These are phyloP conservation scores for Triticum monococcum DNA, from an alignment of 176 grass and related monocot genomes.

Conservation along the genomic window DNA sequence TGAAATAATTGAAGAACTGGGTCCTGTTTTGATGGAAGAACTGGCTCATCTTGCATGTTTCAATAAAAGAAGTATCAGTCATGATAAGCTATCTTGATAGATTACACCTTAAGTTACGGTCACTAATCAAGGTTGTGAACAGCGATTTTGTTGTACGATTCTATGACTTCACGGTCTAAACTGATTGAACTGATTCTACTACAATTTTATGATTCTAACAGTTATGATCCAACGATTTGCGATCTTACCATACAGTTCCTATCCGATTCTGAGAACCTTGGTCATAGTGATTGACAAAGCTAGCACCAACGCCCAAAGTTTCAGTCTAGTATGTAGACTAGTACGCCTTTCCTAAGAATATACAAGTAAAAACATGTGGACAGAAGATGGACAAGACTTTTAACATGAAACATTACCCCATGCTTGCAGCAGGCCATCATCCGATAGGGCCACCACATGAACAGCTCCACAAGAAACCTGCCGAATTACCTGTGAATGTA, in stretches of 20 bases:
- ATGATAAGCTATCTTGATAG: slow-evolving; percentile 20
- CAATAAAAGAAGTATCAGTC: slow-evolving; percentile 23
- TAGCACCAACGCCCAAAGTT: slow-evolving; percentile 21
- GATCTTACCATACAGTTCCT: neutral
- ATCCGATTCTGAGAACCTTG: neutral
- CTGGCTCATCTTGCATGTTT: neutral
- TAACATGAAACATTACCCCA: slow-evolving; percentile 67
- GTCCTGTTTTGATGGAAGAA: neutral
- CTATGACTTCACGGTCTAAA: neutral
- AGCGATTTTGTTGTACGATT: neutral
- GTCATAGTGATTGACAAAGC: slow-evolving; percentile 16
- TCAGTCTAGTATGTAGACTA: neutral
- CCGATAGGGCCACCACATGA: slow-evolving; percentile 84
- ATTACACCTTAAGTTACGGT: slow-evolving; percentile 1
- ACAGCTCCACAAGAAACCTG: slow-evolving; percentile 91
- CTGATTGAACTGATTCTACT: neutral
- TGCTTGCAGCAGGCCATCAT: slow-evolving; percentile 87
- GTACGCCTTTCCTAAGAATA: neutral
- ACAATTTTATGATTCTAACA: neutral
- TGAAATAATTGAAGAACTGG: slow-evolving; percentile 17
- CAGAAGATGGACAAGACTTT: neutral
- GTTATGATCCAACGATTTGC: neutral
- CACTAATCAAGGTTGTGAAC: neutral
- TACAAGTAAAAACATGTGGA: neutral
- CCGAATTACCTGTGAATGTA: slow-evolving; percentile 57